phyloP scores from a whole-genome alignment of 2,329 filamentous ascomycete genomes.

The Stachybotrys echinatus region DNA sequence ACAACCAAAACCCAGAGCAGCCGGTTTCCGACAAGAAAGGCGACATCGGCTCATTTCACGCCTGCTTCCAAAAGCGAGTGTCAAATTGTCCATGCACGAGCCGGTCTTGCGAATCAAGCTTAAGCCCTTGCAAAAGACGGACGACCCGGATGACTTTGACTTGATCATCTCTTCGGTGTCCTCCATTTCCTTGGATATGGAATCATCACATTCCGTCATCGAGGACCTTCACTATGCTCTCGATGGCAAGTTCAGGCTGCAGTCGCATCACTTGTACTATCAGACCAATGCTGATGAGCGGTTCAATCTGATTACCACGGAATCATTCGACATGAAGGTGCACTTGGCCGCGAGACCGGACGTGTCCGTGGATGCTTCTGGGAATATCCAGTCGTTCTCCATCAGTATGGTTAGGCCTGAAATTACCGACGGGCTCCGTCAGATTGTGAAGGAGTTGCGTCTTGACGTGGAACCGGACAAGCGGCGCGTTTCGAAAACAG shows the following conservation, averaged over 20 bases:
- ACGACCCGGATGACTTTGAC: slow-evolving; percentile 78
- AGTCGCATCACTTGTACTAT: slow-evolving; percentile 89
- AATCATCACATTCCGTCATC: slow-evolving; percentile 87
- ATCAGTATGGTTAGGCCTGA: slow-evolving; percentile 87
- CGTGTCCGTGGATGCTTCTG: slow-evolving; percentile 73
- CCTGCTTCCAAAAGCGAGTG: slow-evolving; percentile 86
- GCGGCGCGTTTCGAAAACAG: slow-evolving; percentile 39
- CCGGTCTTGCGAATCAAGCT: slow-evolving; percentile 87
- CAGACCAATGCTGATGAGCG: slow-evolving; percentile 78
- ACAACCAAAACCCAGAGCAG: slow-evolving; percentile 41
- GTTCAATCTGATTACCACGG: slow-evolving; percentile 82
- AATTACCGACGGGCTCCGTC: slow-evolving; percentile 85
- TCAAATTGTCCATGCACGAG: slow-evolving; percentile 96
- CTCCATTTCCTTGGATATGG: slow-evolving; percentile 85
- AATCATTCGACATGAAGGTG: slow-evolving; percentile 80
- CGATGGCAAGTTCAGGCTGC: slow-evolving; percentile 73
- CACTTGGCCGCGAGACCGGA: slow-evolving; percentile 83
- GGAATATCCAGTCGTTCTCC: slow-evolving; percentile 79
- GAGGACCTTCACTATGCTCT: slow-evolving; percentile 85
- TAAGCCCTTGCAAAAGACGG: slow-evolving; percentile 64
- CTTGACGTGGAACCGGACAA: slow-evolving; percentile 62
- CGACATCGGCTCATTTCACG: slow-evolving; percentile 74
- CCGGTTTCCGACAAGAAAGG: slow-evolving; percentile 32
- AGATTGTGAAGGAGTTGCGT: slow-evolving; percentile 82
- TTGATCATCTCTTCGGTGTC: slow-evolving; percentile 93